Conservation (phyloP, 139 green algal species). For the Chlorella sorokiniana region DNA sequence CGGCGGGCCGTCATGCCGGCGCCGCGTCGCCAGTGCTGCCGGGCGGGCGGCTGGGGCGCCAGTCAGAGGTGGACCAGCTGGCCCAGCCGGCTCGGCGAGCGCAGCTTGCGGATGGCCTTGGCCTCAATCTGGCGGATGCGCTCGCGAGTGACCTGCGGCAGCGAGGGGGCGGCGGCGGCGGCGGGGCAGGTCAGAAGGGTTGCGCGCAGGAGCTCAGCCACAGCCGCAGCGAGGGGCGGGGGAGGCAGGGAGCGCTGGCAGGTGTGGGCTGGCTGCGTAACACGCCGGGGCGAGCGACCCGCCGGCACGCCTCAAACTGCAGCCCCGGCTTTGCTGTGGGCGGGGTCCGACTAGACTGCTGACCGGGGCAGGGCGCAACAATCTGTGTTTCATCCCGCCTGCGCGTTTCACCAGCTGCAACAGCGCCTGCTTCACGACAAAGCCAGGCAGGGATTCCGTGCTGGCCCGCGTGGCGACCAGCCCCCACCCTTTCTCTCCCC, state of each 20-base stretch:
- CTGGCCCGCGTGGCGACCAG: too few relatives aligned
- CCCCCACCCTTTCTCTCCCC: background rate
- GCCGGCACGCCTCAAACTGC: conserved; percentile 8
- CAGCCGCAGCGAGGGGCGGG: background rate
- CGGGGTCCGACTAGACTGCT: conserved; percentile 37
- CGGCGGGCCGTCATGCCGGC: too few relatives aligned
- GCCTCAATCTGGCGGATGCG: conserved; percentile 97
- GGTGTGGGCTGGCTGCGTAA: conserved; percentile 8
- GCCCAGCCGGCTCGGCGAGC: conserved; percentile 40
- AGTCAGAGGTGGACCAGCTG: conserved; percentile 23
- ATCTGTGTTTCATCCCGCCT: conserved; percentile 14
- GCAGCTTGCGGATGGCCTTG: conserved; percentile 89
- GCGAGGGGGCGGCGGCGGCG: too few relatives aligned
- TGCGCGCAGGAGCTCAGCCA: too few relatives aligned
- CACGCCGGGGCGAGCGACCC: background rate
- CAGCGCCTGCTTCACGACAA: background rate
- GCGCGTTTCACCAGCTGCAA: background rate
- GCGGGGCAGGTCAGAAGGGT: background rate
- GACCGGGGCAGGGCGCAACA: background rate
- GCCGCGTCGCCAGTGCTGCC: background rate
- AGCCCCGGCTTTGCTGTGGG: conserved; percentile 7
- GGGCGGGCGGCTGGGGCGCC: background rate
- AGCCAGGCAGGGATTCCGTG: too few relatives aligned
- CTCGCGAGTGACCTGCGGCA: conserved; percentile 89
- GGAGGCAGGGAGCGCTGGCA: too few relatives aligned